Base-by-base conservation (phyloP, 345 rosid species). In the Melastoma malabathricum region DNA sequence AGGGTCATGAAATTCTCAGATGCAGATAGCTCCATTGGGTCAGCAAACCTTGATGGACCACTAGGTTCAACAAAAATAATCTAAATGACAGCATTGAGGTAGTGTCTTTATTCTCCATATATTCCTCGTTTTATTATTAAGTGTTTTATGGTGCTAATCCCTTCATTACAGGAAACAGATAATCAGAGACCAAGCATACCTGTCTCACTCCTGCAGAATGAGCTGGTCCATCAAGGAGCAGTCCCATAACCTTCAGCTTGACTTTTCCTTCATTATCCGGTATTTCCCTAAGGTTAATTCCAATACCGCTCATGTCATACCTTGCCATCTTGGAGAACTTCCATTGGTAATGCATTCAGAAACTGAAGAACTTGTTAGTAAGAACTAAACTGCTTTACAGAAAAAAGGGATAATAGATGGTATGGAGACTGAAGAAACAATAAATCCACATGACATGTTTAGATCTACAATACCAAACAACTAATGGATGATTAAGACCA, bases 261-360 rank as follows among this genome's bases (percentile, higher is more conserved):
- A 68, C 74, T 52, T 29, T 67, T 55, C 92, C 96, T 72, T 52
- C 78, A 46, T 62, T 73, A 46, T 78, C 86, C n/a, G 82, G 79
- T 70, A 83, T 70, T 68, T 90, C 98, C 83, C 88, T 75, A 61
- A 90, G 79, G 84, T 90, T 86, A 52, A 90, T 66, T 54, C 98
- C 98, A 60, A 90, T 73, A 62, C 98, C 98, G 25, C 79, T 75
- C 60, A 90, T 78, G 68, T 90, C 96, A 72, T 86, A 90, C 70
- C 92, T 79, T 10, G 84, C 94, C 96, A 90, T 86, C 86, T 77
- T 90, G 61, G 98, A 77, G 64, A 89, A 89, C 97, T 89, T 81
- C 62, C 61, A 62, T 64, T 55, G 55, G 46, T 70, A 70, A 15
- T 59, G 50, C 51, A 66, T 27, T 48, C 53, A 34, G 55, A 52